phyloP scores from a whole-genome alignment of 805 yeast genomes.

The Priceomyces castillae region DNA sequence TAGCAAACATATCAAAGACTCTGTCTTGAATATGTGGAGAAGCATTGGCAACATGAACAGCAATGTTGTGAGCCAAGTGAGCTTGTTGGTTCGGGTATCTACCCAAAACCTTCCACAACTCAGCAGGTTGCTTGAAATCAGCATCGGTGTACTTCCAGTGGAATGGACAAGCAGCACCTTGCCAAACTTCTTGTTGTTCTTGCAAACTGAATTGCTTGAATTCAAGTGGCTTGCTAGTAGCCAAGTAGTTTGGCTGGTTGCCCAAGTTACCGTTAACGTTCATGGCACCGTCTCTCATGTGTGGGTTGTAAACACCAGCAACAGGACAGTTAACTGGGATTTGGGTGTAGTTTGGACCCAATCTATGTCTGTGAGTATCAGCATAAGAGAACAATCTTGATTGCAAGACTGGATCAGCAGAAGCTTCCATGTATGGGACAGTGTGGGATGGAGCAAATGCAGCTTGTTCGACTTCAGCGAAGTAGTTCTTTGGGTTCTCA shows the following conservation, averaged over 20 bases:
- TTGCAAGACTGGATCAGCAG: constrained; percentile 77
- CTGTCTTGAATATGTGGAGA: constrained; percentile 73
- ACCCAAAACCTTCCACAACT: constrained; percentile 74
- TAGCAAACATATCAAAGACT: constrained; percentile 71
- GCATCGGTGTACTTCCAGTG: constrained; percentile 78
- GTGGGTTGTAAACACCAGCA: constrained; percentile 54
- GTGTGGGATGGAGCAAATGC: constrained; percentile 75
- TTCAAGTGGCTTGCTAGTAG: constrained; percentile 52
- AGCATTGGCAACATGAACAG: constrained; percentile 71
- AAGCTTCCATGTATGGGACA: constrained; percentile 72
- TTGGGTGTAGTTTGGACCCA: constrained; percentile 73
- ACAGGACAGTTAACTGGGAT: constrained; percentile 89
- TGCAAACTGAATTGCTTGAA: constrained; percentile 47
- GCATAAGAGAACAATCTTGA: constrained; percentile 72
- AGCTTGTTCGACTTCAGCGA: constrained; percentile 63
- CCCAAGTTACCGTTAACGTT: constrained; percentile 62
- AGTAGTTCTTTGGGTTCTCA: constrained; percentile 82
- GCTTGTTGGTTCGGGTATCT: constrained; percentile 79
- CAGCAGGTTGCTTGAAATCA: constrained; percentile 77
- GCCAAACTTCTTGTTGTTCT: constrained; percentile 76
- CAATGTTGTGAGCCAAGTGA: constrained; percentile 78
- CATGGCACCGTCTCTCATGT: constrained; percentile 83
- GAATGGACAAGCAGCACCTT: constrained; percentile 77
- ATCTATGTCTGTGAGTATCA: constrained; percentile 75
- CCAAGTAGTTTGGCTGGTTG: constrained; percentile 69